Percentiles rank a stretch among this genome's conserved stretches.
Evolutionary conservation across 2,329 filamentous ascomycete genomes (phyloP).

Genomic region (Aspergillus fructus): DNA sequence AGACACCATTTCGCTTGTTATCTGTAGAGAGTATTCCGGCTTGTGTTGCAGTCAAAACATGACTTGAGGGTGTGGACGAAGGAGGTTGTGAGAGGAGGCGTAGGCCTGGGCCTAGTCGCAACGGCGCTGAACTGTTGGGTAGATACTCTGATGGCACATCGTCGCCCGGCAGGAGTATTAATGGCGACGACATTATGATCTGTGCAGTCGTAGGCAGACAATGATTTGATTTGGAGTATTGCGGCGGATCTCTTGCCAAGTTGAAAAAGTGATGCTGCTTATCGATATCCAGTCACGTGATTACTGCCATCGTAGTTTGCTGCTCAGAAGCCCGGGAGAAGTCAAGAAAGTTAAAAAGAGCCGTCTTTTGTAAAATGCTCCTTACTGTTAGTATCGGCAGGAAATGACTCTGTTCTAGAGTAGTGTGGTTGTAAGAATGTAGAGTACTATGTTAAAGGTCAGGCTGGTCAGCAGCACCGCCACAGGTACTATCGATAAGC

Average conservation of each 20-base stretch:
- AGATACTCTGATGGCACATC: constrained; percentile 64
- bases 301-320: not conserved
- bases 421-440: too few relatives aligned
- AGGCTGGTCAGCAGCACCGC: constrained; percentile 20
- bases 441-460: not conserved
- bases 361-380: too few relatives aligned
- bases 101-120: constrained; percentile 81
- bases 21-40: constrained; percentile 40
- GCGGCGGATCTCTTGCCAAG: not conserved
- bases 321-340: too few relatives aligned
- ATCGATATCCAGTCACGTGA: constrained; percentile 8
- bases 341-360: too few relatives aligned
- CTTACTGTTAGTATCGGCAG: too few relatives aligned
- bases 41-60: constrained; percentile 34
- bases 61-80: constrained; percentile 57
- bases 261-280: constrained; percentile 7
- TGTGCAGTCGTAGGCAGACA: not conserved
- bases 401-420: too few relatives aligned
- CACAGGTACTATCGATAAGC: constrained; percentile 37
- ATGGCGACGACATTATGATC: constrained; percentile 55
- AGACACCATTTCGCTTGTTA: constrained; percentile 39
- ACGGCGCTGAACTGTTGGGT: constrained; percentile 64
- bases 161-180: constrained; percentile 83
- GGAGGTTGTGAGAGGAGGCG: constrained; percentile 74
- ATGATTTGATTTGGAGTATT: not conserved